Percentiles rank a stretch among this genome's conserved stretches.
Evolutionary conservation across 192 early-diverging fungal species (phyloP).

Genomic region (Coemansia sp.): DNA sequence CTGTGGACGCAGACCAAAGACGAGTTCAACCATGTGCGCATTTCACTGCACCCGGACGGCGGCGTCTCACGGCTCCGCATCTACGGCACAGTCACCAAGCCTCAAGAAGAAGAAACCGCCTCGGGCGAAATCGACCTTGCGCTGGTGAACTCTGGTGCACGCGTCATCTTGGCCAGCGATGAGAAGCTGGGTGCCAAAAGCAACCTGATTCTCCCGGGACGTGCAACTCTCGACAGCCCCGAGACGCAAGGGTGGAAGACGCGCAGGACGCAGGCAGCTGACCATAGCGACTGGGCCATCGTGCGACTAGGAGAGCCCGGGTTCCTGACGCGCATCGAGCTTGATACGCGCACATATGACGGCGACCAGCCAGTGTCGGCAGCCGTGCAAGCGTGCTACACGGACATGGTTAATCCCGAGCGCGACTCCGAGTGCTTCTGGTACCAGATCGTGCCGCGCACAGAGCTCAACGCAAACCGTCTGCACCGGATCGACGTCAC

Average conservation of each 20-base stretch:
- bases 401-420: slow-evolving; percentile 52
- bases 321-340: slow-evolving; percentile 69
- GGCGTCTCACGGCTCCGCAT: slow-evolving; percentile 71
- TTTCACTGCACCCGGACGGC: slow-evolving; percentile 74
- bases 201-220: slow-evolving; percentile 75
- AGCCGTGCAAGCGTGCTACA: slow-evolving; percentile 67
- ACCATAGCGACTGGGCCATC: slow-evolving; percentile 72
- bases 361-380: slow-evolving; percentile 83
- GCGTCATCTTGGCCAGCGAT: slow-evolving; percentile 62
- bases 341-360: slow-evolving; percentile 84
- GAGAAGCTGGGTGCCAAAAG: slow-evolving; percentile 66
- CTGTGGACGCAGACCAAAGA: slow-evolving; percentile 52
- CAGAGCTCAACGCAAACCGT: slow-evolving; percentile 39
- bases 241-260: slow-evolving; percentile 89
- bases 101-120: slow-evolving; percentile 19
- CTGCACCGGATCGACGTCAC: slow-evolving; percentile 68
- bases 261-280: slow-evolving; percentile 60
- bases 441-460: slow-evolving; percentile 62
- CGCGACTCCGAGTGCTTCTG: slow-evolving; percentile 58
- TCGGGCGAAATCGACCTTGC: slow-evolving; percentile 63
- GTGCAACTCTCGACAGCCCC: slow-evolving; percentile 60
- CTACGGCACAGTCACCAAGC: slow-evolving; percentile 59
- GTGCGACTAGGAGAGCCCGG: slow-evolving; percentile 73
- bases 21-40: slow-evolving; percentile 60
- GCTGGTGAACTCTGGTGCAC: slow-evolving; percentile 61